Evolutionary conservation across 176 grass and related monocot genomes (phyloP), one percentile per base, ranked within the genome.

Genomic region (Metroxylon sagu): DNA sequence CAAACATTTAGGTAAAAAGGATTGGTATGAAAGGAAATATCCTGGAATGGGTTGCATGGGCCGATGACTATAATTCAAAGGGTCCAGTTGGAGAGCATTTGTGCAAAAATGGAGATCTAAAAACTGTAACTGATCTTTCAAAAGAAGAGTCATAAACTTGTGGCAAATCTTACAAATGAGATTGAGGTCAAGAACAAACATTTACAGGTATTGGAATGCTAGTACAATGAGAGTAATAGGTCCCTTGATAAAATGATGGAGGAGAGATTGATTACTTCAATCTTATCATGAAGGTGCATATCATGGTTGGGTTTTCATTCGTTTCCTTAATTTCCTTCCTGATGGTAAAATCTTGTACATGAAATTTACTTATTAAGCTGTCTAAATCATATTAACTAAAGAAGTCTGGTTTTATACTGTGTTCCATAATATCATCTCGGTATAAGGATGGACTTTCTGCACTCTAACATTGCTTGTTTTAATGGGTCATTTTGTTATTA

Each of bases 211-310:
- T 52, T 82, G 16, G 67, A 87, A 50, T 64, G 56, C 51, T 79
- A 76, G 19, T 76, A 21, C 19, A 87, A 82, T 30, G 49, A 76
- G 59, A 82, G 71, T n/a, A 63, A 70, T 60, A 56, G 79, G 14
- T 67, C 54, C 19, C 57, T 87, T 29, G 57, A 82, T 35, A 71
- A 43, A 28, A 72, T 60, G n/a, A 69, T 79, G 79, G 71, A 82
- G 52, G 75, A 87, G 29, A 5, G 79, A 87, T 8, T 29, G 27
- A 4, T 51, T 82, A 29, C 53, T 64, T 26, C 73, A 72, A 55
- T 48, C 8, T 63, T 73, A 82, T 56, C 82, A 82, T 56, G 79
- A 87, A 79, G 79, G 84, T 87, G 59, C 14, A 56, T 7, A 21
- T 7, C 12, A 12, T 12, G 35, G 12, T 43, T 3, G 35, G 12